Conservation (phyloP, 805 yeast species). For the Candida arabinofermentans region DNA sequence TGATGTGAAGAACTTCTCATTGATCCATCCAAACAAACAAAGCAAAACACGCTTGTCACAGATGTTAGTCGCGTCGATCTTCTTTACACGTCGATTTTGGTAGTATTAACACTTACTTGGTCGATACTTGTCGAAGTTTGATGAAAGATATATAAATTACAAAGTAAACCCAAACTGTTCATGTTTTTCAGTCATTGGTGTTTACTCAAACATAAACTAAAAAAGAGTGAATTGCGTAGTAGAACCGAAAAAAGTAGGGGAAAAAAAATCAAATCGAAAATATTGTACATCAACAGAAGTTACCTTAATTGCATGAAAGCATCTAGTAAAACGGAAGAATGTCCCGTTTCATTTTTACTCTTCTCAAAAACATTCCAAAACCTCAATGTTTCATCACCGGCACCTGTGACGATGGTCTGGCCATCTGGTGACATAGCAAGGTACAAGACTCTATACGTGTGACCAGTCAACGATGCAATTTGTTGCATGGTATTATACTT, state of each 20-base stretch:
- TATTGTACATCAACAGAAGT: slow-evolving; percentile 1
- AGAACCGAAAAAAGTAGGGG: neutral
- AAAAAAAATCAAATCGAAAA: neutral
- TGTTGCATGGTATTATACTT: slow-evolving; percentile 91
- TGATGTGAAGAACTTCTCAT: no score
- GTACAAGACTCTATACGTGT: slow-evolving; percentile 87
- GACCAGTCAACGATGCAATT: slow-evolving; percentile 90
- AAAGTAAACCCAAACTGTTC: no score
- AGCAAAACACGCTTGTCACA: no score
- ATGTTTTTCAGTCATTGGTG: no score
- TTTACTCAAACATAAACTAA: neutral
- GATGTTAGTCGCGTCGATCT: no score
- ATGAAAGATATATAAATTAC: no score
- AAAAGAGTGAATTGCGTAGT: neutral
- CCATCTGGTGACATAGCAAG: slow-evolving; percentile 93
- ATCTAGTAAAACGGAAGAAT: slow-evolving; percentile 62
- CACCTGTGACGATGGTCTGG: slow-evolving; percentile 94
- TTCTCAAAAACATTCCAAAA: slow-evolving; percentile 95
- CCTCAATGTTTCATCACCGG: slow-evolving; percentile 94
- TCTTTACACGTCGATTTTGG: no score
- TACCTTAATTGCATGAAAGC: slow-evolving; percentile 72
- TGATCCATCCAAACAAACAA: no score
- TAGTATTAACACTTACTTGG: no score
- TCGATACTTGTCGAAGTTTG: no score
- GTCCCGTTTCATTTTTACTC: slow-evolving; percentile 52